Base-by-base conservation (phyloP, 2,329 filamentous ascomycete genomes). In the Xylariaceae sp. region DNA sequence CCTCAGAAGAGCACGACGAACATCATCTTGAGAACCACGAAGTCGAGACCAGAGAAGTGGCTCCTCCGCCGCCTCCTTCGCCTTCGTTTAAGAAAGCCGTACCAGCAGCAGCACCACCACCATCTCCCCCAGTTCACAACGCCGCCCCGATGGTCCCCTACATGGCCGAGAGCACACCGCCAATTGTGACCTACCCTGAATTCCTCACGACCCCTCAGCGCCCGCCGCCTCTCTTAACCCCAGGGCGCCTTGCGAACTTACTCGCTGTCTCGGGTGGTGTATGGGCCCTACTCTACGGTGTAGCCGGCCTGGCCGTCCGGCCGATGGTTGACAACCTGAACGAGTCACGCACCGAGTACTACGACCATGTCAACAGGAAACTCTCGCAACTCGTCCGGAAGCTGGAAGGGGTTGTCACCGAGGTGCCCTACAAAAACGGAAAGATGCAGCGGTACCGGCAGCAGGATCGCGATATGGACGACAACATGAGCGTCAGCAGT, bases 181-280 rank as follows among this genome's bases (percentile, higher is more conserved):
- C 84, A 11, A 85, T 89, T 64, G 80, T 88, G 67, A 89, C 86
- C 37, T 89, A 88, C 68, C 86, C 86, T 66, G 86, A 89, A 69
- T 88, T 88, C 72, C 80, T 88, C 63, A 79, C 82, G 56, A 83
- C 81, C 13, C 76, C 83, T 2, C 69, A 77, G 11, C 76, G 78
- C 0, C 80, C 83, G 3, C 79, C 83, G 9, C 86, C 86, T 0
- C 74, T 89, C n/a, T 77, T 88, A 65, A 88, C 85, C 10, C 81
- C 80, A 58, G 75, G 76, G 34, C 77, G 81, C 61, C 78, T 89
- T 55, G 74, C 86, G 64, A 82, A 81, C 66, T 81, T 83, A 37
- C 74, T 87, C 59, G 85, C 85, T 68, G 76, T 80, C 65, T 80
- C 85, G 55, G 79, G 78, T 44, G 80, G 80, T 37, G 72, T 85